A percentile compares a stretch with the other conserved stretches of the same genome.
phyloP scores from a whole-genome alignment of 2,329 filamentous ascomycete genomes.

The Calycina herbarum region DNA sequence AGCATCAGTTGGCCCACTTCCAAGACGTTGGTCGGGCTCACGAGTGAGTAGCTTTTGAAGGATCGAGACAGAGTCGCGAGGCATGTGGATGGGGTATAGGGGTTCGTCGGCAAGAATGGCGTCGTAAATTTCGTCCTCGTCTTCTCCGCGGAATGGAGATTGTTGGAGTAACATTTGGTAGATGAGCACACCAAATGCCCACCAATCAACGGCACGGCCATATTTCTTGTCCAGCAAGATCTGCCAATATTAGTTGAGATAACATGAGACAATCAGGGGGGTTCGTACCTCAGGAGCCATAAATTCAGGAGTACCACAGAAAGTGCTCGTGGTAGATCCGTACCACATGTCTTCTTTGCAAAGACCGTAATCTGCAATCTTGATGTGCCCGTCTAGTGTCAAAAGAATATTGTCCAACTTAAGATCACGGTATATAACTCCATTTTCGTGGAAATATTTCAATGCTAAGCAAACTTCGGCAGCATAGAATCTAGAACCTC shows the following conservation, averaged over 20 bases:
- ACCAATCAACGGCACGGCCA: constrained; percentile 96
- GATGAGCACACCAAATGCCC: constrained; percentile 98
- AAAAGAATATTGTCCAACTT: constrained; percentile 88
- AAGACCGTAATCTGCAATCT: constrained; percentile 96
- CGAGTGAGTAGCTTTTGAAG: constrained; percentile 95
- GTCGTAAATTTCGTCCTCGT: constrained; percentile 99
- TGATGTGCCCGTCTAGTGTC: constrained; percentile 94
- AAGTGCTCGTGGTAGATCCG: constrained; percentile 92
- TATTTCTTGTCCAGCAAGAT: constrained; percentile 99
- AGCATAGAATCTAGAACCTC: constrained; percentile 76
- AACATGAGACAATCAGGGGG: constrained; percentile 13
- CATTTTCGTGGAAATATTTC: constrained; percentile 99
- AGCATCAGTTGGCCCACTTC: constrained; percentile 92
- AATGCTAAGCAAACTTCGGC: constrained; percentile 94
- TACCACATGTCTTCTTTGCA: constrained; percentile 99
- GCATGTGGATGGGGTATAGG: constrained; percentile 98
- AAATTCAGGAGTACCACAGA: constrained; percentile 99
- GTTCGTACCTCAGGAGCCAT: constrained; percentile 89
- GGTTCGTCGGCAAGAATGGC: constrained; percentile 97
- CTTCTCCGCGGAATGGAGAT: constrained; percentile 96
- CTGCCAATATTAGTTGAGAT: constrained; percentile 46
- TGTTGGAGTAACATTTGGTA: constrained; percentile 99
- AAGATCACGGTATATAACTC: constrained; percentile 89
- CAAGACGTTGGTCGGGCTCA: constrained; percentile 89
- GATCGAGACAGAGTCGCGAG: constrained; percentile 94